A percentile compares a stretch with the other conserved stretches of the same genome.
phyloP scores from a whole-genome alignment of 2,329 filamentous ascomycete species.

The Colletotrichum tofieldiae region DNA sequence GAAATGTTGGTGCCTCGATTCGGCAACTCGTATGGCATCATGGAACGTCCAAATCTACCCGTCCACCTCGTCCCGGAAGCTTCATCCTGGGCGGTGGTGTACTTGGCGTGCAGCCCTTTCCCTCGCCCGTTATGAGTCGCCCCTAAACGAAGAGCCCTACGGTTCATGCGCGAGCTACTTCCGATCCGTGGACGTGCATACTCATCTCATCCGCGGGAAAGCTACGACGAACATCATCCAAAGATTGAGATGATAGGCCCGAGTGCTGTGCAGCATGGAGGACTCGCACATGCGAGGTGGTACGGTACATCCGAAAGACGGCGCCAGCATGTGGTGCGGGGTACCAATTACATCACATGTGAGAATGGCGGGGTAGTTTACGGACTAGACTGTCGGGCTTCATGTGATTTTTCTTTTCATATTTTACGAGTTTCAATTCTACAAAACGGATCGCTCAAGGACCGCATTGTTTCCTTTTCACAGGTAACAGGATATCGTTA shows the following conservation, averaged over 20 bases:
- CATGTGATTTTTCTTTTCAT: not conserved
- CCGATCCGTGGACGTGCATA: not conserved
- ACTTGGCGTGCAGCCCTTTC: not conserved
- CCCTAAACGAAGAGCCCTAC: not conserved
- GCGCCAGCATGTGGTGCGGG: constrained; percentile 3
- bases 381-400: not conserved
- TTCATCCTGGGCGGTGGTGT: not conserved
- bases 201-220: not conserved
- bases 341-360: constrained; percentile 16
- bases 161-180: not conserved
- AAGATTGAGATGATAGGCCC: not conserved
- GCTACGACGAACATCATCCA: not conserved
- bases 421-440: constrained; percentile 22
- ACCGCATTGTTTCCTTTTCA: constrained; percentile 35
- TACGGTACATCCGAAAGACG: not conserved
- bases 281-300: not conserved
- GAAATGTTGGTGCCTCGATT: not conserved
- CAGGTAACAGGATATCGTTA: constrained; percentile 42
- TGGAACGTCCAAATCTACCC: not conserved
- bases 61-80: not conserved
- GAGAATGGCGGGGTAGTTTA: constrained; percentile 7
- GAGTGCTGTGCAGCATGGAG: not conserved
- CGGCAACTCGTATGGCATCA: not conserved
- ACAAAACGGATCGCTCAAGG: constrained; percentile 34
- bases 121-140: not conserved